phyloP scores from a whole-genome alignment of 1,139 yeast species.

The Candida albicans region DNA sequence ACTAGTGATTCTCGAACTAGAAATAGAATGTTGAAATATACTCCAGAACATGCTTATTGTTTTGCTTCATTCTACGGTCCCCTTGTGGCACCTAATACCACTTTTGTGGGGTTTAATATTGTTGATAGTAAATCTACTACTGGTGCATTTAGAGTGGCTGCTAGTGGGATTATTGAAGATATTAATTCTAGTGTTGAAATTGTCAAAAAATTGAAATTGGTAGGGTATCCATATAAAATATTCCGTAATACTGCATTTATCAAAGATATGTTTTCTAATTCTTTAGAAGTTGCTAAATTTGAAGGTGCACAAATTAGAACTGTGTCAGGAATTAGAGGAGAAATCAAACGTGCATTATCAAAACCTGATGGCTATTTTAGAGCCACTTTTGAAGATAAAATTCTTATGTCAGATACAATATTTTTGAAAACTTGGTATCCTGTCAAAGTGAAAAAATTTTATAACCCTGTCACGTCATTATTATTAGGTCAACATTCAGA shows the following conservation, averaged over 20 bases:
- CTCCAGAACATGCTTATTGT: constrained; percentile 98
- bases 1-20: constrained; percentile 97
- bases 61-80: constrained; percentile 97
- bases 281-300: constrained; percentile 94
- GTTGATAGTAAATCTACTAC: constrained; percentile 83
- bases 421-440: constrained; percentile 97
- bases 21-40: constrained; percentile 95
- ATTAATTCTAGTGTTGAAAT: constrained; percentile 88
- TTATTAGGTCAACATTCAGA: constrained; percentile 71
- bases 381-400: constrained; percentile 97
- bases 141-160: constrained; percentile 91
- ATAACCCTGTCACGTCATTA: constrained; percentile 94
- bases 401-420: constrained; percentile 84
- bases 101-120: constrained; percentile 91
- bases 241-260: constrained; percentile 96
- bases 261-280: constrained; percentile 91
- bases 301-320: constrained; percentile 98
- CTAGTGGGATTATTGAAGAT: constrained; percentile 96
- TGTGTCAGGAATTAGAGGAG: constrained; percentile 97
- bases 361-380: constrained; percentile 97
- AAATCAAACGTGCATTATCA: constrained; percentile 89
- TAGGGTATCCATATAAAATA: constrained; percentile 91
- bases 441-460: constrained; percentile 82
- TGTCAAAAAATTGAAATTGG: constrained; percentile 91
- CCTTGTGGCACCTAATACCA: constrained; percentile 93